Percentiles rank a stretch among this genome's conserved stretches.
These are phyloP conservation scores for Penicillium crustosum DNA, from an alignment of 2,329 filamentous ascomycete species.

Conservation along the genomic window DNA sequence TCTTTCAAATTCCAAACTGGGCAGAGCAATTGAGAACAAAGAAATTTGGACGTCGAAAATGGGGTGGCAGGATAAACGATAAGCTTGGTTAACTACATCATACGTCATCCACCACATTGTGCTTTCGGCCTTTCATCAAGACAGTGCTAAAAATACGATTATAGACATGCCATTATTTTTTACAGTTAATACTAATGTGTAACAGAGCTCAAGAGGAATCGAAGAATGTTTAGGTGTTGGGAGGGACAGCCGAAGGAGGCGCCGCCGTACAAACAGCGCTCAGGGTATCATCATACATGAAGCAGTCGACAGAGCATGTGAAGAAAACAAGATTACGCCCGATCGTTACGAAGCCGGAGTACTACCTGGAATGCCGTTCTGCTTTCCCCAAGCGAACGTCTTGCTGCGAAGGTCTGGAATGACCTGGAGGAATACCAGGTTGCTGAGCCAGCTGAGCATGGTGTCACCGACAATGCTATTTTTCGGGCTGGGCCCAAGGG, in stretches of 20 bases:
- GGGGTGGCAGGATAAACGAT: slow-evolving; percentile 16
- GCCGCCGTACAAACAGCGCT: slow-evolving; percentile 16
- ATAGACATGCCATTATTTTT: neutral
- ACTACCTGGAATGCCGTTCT: slow-evolving; percentile 47
- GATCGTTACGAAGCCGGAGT: slow-evolving; percentile 7
- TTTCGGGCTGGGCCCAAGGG: slow-evolving; percentile 53
- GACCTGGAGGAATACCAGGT: slow-evolving; percentile 57
- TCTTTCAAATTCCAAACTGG: neutral
- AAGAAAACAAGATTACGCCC: neutral
- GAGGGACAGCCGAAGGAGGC: slow-evolving; percentile 9
- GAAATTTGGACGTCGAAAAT: slow-evolving; percentile 10
- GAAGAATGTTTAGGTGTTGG: slow-evolving; percentile 7
- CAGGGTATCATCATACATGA: slow-evolving; percentile 32
- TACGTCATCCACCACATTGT: slow-evolving; percentile 21
- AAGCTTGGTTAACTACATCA: slow-evolving; percentile 19
- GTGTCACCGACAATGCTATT: slow-evolving; percentile 57
- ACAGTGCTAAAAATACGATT: neutral
- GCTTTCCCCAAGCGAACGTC: slow-evolving; percentile 58
- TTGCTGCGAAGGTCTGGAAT: slow-evolving; percentile 58
- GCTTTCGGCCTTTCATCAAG: neutral
- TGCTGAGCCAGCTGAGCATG: slow-evolving; percentile 54
- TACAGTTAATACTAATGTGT: slow-evolving; percentile 12
- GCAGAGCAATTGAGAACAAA: slow-evolving; percentile 1
- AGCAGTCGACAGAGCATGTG: neutral
- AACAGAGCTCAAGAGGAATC: neutral